Evolutionary conservation across 148 eudicot species (phyloP).

Genomic region (Tetragonia tetragonoides): DNA sequence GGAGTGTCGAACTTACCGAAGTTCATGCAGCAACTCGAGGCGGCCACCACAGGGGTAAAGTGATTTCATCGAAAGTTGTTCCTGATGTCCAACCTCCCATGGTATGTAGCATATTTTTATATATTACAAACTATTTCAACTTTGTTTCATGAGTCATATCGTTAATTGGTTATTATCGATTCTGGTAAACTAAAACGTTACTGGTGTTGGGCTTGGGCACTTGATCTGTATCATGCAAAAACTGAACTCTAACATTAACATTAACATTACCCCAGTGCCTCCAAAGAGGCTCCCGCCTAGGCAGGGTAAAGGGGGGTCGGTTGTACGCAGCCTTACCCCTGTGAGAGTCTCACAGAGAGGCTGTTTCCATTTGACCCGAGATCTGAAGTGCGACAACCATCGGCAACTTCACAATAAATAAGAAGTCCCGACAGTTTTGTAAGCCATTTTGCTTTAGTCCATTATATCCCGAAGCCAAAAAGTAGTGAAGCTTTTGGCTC

Average conservation of each 20-base stretch:
- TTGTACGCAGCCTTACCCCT: no score
- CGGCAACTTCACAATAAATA: no score
- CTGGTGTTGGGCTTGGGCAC: background rate
- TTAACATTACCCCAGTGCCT: no score
- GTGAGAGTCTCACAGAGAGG: no score
- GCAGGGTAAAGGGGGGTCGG: no score
- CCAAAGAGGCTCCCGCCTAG: no score
- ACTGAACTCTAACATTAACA: background rate
- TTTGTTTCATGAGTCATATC: background rate
- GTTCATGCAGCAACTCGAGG: constrained; percentile 86
- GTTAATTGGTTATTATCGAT: background rate
- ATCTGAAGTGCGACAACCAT: no score
- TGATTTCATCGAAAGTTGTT: constrained; percentile 59
- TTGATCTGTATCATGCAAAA: background rate
- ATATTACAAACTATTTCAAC: background rate
- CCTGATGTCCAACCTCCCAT: constrained; percentile 91
- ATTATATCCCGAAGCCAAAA: no score
- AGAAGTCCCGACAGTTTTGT: no score
- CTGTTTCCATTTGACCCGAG: no score
- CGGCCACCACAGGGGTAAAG: constrained; percentile 86
- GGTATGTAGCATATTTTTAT: constrained; percentile 34
- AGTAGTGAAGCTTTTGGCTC: no score
- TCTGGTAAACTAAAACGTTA: background rate
- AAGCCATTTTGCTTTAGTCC: no score
- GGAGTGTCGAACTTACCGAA: constrained; percentile 75